These are phyloP conservation scores for Coemansia guatemalensis DNA, from an alignment of 192 early-diverging fungal genomes.

Conservation along the genomic window DNA sequence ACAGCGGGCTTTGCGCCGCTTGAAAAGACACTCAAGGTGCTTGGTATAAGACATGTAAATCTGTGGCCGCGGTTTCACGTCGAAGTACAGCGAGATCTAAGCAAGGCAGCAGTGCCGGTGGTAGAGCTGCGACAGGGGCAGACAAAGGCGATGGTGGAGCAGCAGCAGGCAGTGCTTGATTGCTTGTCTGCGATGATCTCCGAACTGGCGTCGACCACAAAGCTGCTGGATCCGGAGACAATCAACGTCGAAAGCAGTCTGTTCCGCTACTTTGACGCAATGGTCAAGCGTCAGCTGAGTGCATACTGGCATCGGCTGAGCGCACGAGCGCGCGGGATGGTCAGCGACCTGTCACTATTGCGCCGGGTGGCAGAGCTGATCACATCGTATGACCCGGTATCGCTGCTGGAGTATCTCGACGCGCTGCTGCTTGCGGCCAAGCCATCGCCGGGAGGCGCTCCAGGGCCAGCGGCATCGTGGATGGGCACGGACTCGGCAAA, in stretches of 20 bases:
- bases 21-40: constrained; percentile 79
- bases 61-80: constrained; percentile 78
- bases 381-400: constrained; percentile 82
- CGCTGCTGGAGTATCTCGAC: constrained; percentile 85
- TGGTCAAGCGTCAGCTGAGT: constrained; percentile 74
- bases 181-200: constrained; percentile 77
- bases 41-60: constrained; percentile 78
- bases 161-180: constrained; percentile 81
- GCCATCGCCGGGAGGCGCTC: constrained; percentile 26
- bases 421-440: constrained; percentile 68
- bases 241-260: constrained; percentile 86
- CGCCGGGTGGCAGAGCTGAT: constrained; percentile 75
- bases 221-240: constrained; percentile 73
- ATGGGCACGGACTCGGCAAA: constrained; percentile 84
- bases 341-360: constrained; percentile 70
- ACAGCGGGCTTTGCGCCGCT: constrained; percentile 81
- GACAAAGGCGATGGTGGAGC: constrained; percentile 75
- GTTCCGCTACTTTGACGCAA: constrained; percentile 79
- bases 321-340: constrained; percentile 69
- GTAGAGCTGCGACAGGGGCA: constrained; percentile 78
- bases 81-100: constrained; percentile 43
- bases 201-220: constrained; percentile 70
- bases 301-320: constrained; percentile 87
- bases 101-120: constrained; percentile 60
- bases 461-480: constrained; percentile 66